A percentile compares a stretch with the other conserved stretches of the same genome.
Conservation (phyloP, 257 asterid genomes). For the Capsicum chinense region DNA sequence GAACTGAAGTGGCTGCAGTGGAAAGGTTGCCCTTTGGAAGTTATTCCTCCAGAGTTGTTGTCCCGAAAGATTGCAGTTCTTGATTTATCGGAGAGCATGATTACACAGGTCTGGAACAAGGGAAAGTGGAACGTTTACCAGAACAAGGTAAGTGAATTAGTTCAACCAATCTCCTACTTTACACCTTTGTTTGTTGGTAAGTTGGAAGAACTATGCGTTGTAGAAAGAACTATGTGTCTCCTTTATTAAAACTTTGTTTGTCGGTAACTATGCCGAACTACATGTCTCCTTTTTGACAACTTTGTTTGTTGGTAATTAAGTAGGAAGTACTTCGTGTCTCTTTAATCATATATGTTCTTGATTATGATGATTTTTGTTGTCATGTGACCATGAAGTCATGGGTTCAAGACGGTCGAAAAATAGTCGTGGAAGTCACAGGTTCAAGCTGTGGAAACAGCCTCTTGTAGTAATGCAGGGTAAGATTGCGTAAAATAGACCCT, state of each 20-base stretch:
- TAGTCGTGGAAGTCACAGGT: no score
- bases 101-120: constrained; percentile 21
- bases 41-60: neutral
- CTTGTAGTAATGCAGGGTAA: no score
- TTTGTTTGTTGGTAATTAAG: constrained; percentile 16
- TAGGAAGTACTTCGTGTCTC: neutral
- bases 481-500: no score
- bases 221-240: neutral
- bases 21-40: constrained; percentile 33
- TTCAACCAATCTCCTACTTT: neutral
- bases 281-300: constrained; percentile 6
- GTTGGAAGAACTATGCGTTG: neutral
- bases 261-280: neutral
- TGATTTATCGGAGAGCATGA: constrained; percentile 40
- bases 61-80: constrained; percentile 41
- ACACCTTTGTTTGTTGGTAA: neutral
- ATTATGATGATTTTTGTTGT: no score
- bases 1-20: constrained; percentile 44
- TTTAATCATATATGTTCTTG: neutral
- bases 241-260: neutral
- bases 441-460: no score
- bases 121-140: neutral
- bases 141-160: constrained; percentile 28
- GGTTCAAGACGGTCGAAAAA: no score
- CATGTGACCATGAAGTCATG: no score